These are phyloP conservation scores for Cryptosporidium parvum DNA, from an alignment of 169 alveolate species.

Conservation along the genomic window DNA sequence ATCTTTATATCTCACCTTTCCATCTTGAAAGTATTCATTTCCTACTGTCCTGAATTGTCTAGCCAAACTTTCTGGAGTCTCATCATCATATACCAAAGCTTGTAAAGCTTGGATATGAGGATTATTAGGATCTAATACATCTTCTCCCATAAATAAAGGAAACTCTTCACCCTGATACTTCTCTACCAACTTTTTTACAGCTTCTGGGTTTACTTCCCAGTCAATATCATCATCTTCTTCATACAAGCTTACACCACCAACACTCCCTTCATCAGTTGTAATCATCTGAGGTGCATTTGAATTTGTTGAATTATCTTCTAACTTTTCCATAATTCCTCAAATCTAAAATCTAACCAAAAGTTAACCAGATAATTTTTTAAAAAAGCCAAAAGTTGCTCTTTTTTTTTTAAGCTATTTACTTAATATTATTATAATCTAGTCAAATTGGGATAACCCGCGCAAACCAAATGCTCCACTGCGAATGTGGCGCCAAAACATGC, in stretches of 20 bases:
- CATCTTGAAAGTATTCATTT: conserved; percentile 74
- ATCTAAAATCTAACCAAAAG: too few relatives aligned
- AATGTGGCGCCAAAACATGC: not conserved
- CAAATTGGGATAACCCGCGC: not conserved
- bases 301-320: not conserved
- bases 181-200: conserved; percentile 51
- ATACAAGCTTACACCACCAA: not conserved
- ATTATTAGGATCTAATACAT: conserved; percentile 53
- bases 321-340: not conserved
- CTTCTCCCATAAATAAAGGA: conserved; percentile 78
- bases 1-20: conserved; percentile 27
- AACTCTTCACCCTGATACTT: conserved; percentile 74
- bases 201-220: conserved; percentile 78
- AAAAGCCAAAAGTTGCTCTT: too few relatives aligned
- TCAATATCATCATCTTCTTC: conserved; percentile 75
- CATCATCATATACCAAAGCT: conserved; percentile 78
- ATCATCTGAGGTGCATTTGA: not conserved
- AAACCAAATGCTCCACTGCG: not conserved
- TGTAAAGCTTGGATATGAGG: conserved; percentile 78
- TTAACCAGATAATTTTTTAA: too few relatives aligned
- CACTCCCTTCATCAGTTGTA: not conserved
- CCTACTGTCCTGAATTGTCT: conserved; percentile 43
- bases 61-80: conserved; percentile 77
- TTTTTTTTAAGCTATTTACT: too few relatives aligned
- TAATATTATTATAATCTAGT: not conserved